Evolutionary conservation across 192 early-diverging fungal genomes (phyloP), one percentile per base, ranked within the genome.

Genomic region (Piromyces finnis): DNA sequence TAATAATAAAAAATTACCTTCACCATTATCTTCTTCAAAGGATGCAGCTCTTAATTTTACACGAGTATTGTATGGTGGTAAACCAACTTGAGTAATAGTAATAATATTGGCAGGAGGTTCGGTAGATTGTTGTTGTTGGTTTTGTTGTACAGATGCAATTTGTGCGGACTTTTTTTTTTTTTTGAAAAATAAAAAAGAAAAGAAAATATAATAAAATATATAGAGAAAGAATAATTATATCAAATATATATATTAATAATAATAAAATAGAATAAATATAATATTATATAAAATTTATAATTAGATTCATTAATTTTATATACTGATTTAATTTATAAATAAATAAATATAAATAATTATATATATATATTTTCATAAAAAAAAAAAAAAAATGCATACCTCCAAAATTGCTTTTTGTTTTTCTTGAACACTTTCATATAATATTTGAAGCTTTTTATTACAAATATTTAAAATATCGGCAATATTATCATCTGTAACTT

Each of bases 11-110:
- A n/a, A n/a, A n/a, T n/a, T 86, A 88, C 88, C 89, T 78, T 90
- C 87, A 28, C 78, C 83, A 18, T 81, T 80, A 3, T 84, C 85
- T 51, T 89, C 89, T 81, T 90, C 89, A 79, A 90, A 90, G 28
- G 88, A 87, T 28, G 87, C 87, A 22, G 88, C 85, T 27, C 84
- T 84, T n/a, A 90, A 82, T 80, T 89, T 90, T 35, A 90, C 89
- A 77, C 89, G 84, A 4, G 88, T 90, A 83, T 90, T 90, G 83
- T 87, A 86, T 2, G 81, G 78, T 22, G 89, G 87, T 29, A 90
- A 80, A 22, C 82, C 81, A 11, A 83, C 81, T 79, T 80, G 89
- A 77, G 85, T 88, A 78, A 90, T 87, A 59, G 86, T 84, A 79
- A 90, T 82, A 83, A 90, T 90, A 79, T 82, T 84, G 27, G 82